Evolutionary conservation across 192 early-diverging fungal genomes (phyloP).

Genomic region (Haplosporangium gracile): DNA sequence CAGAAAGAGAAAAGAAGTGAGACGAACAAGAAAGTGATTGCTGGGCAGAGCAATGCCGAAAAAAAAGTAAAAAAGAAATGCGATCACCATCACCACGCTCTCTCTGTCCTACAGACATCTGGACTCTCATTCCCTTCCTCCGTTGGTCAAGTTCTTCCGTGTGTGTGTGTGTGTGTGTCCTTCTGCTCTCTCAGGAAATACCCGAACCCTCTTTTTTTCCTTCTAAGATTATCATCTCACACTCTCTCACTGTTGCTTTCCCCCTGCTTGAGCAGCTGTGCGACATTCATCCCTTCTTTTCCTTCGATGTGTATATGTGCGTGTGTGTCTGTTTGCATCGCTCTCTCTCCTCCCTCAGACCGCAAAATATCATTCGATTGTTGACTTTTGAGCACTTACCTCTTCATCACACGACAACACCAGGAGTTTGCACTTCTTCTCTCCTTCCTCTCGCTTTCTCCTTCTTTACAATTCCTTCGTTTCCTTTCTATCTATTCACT

Average conservation of each 20-base stretch:
- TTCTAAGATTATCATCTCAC: not conserved
- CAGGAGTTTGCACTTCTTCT: not conserved
- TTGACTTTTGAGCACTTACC: not conserved
- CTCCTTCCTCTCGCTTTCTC: not conserved
- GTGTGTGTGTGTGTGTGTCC: not conserved
- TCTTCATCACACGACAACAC: not conserved
- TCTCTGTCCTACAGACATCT: not conserved
- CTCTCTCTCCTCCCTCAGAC: not conserved
- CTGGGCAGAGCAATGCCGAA: too few relatives aligned
- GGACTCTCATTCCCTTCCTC: not conserved
- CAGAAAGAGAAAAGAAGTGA: not conserved
- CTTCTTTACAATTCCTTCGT: not conserved
- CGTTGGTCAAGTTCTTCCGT: not conserved
- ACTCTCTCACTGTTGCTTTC: too few relatives aligned
- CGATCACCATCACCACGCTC: not conserved
- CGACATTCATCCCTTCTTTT: too few relatives aligned
- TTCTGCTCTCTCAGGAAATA: not conserved
- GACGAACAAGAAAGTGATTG: constrained; percentile 4
- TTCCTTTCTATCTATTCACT: not conserved
- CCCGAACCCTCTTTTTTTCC: not conserved
- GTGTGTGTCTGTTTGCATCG: not conserved
- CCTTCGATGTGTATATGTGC: not conserved
- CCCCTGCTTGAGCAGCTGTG: not conserved
- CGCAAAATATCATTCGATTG: too few relatives aligned
- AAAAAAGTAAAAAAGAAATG: not conserved